phyloP scores from a whole-genome alignment of 345 rosid species.

The Geranium rotundifolium region DNA sequence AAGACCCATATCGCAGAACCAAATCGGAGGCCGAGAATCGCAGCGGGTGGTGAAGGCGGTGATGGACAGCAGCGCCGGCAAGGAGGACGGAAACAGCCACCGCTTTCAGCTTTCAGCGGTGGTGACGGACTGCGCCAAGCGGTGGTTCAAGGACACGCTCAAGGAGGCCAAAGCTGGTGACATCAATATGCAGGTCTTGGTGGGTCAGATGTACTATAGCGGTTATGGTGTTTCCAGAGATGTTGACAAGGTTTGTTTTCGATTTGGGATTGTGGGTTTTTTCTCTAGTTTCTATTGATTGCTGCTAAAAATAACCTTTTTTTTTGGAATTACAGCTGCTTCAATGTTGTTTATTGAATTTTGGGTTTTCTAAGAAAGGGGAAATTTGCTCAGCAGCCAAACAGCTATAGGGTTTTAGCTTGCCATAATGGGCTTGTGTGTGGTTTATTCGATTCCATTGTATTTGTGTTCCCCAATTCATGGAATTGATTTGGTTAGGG shows the following conservation, averaged over 20 bases:
- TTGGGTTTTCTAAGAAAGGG: background rate
- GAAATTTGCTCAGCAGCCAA: background rate
- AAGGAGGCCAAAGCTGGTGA: conserved; percentile 90
- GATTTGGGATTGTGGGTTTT: background rate
- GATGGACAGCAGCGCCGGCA: conserved; percentile 36
- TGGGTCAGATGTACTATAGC: conserved; percentile 84
- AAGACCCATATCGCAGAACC: conserved; percentile 26
- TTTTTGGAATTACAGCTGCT: conserved; percentile 1
- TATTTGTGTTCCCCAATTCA: too few relatives aligned
- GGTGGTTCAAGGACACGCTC: conserved; percentile 89
- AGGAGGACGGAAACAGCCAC: conserved; percentile 7
- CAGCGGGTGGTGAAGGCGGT: conserved; percentile 5
- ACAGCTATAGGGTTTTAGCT: background rate
- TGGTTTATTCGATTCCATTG: background rate
- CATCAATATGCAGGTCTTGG: conserved; percentile 76
- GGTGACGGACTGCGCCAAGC: conserved; percentile 74
- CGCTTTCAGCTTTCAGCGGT: conserved; percentile 66
- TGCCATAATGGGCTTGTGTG: background rate
- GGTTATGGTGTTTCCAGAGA: conserved; percentile 88
- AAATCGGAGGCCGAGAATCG: background rate
- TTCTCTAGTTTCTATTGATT: background rate
- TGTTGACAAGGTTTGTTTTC: conserved; percentile 49
- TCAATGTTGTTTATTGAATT: too few relatives aligned
- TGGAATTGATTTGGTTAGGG: background rate
- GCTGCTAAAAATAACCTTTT: background rate